Base-by-base conservation (phyloP, 192 early-diverging fungal genomes). In the Coemansia sp. region DNA sequence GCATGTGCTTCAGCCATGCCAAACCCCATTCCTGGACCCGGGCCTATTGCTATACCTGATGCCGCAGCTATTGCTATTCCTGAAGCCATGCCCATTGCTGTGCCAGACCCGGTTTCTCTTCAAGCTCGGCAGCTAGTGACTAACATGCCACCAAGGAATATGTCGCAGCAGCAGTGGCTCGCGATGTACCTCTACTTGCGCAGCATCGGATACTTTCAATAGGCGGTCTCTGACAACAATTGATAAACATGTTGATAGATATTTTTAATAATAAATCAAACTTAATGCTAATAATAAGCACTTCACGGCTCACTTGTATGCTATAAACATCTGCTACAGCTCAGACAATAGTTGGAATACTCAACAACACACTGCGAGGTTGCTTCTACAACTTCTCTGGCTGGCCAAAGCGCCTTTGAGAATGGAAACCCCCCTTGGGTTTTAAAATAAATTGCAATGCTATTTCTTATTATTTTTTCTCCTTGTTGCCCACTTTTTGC, bases 41-140 rank as follows among this genome's bases (percentile, higher is more conserved):
- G 57, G 8, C 70, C 64, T 10, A 39, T 43, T 16, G 40, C 70
- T 24, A 41, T 50, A 8, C 70, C 53, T 5, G 27, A 22, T 11
- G 49, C 71, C 2, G 71, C 71, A 12, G 64, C 70, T 18, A 38
- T 41, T 27, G 62, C 63, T 22, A 8, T 53, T 0, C 43, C 70
- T 5, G 71, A 29, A 0, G 62, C 70, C 1, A 63, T 63, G 13
- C 62, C 62, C 5, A 36, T 29, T 24, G 49, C 52, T 20, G 50
- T 24, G 13, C 70, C 15, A 6, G 29, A 57, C 53, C 0, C 0
- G 10, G 53, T 31, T 16, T 5, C 70, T 2, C 24, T 44, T 33
- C 69, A 58, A 5, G 46, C n/a, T 55, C 71, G 64, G 13, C 71
- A 72, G 62, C 63, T 72, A 24, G 64, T 72, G 36, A 72, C 71